Percentiles rank a stretch among this genome's conserved stretches.
Evolutionary conservation across 2,329 filamentous ascomycete species (phyloP).

Genomic region (Myriosclerotinia curreyana): DNA sequence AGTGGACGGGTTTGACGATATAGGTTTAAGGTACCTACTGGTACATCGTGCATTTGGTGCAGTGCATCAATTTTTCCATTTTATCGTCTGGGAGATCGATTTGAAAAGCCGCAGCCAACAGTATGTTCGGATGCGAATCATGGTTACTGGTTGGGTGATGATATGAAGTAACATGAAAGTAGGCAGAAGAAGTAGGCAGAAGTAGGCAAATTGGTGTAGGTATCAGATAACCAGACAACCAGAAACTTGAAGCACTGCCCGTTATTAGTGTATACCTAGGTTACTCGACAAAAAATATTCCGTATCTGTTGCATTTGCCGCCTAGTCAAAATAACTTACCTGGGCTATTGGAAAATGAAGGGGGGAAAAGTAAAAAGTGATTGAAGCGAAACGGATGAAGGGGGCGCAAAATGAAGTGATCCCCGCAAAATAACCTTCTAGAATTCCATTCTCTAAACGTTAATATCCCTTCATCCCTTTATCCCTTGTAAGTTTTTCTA

Average conservation of each 20-base stretch:
- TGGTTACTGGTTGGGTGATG: background rate
- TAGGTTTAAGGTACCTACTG: background rate
- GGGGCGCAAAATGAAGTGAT: background rate
- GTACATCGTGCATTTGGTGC: constrained; percentile 16
- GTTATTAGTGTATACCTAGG: constrained; percentile 6
- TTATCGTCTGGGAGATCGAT: constrained; percentile 7
- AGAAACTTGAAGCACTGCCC: constrained; percentile 10
- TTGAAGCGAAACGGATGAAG: constrained; percentile 17
- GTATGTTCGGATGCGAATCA: background rate
- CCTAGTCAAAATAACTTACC: background rate
- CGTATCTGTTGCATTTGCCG: constrained; percentile 15
- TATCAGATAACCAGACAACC: constrained; percentile 14
- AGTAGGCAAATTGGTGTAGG: constrained; percentile 11
- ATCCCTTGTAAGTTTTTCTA: constrained; percentile 9
- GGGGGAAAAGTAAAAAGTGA: background rate
- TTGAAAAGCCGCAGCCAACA: constrained; percentile 12
- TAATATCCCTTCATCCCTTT: background rate
- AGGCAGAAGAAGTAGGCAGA: constrained; percentile 13
- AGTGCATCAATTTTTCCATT: constrained; percentile 12
- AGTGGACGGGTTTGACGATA: constrained; percentile 2
- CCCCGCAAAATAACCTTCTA: constrained; percentile 16
- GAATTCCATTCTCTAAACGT: constrained; percentile 15
- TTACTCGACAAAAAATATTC: constrained; percentile 7
- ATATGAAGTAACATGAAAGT: constrained; percentile 14
- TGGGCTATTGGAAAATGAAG: constrained; percentile 10